Evolutionary conservation across 2,329 filamentous ascomycete genomes (phyloP).

Genomic region (Aspergillus vadensis): DNA sequence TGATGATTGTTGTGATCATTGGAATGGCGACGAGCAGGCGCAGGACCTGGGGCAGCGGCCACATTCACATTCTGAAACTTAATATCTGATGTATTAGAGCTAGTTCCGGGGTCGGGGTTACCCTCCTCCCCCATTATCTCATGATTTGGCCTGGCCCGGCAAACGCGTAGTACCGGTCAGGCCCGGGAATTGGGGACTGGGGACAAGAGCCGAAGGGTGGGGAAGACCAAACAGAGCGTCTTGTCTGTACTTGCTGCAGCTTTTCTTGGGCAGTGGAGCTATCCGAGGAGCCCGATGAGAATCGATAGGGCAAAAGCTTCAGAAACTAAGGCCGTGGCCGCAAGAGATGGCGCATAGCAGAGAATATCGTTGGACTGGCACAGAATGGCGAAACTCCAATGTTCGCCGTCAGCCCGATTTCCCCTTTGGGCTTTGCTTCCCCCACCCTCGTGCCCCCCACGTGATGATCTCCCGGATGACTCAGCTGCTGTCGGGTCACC

Average conservation of each 20-base stretch:
- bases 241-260: no score
- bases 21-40: conserved; percentile 10
- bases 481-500: conserved; percentile 2
- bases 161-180: conserved; percentile 16
- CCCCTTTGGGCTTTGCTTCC: conserved; percentile 20
- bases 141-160: conserved; percentile 21
- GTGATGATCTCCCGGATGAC: conserved; percentile 16
- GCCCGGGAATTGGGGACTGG: conserved; percentile 8
- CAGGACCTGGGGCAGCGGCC: neutral
- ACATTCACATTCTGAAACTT: conserved; percentile 10
- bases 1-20: conserved; percentile 16
- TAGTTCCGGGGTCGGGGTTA: conserved; percentile 16
- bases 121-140: conserved; percentile 35
- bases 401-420: conserved; percentile 25
- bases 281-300: conserved; percentile 8
- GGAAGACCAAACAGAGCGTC: neutral
- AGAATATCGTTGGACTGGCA: conserved; percentile 12
- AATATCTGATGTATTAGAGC: conserved; percentile 10
- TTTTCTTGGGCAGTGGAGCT: no score
- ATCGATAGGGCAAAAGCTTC: conserved; percentile 12
- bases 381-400: conserved; percentile 22
- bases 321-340: conserved; percentile 9
- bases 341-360: conserved; percentile 10
- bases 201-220: conserved; percentile 12
- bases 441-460: conserved; percentile 14